Conservation (phyloP, 352 stramenopile genomes). For the Blastocystis sp. region DNA sequence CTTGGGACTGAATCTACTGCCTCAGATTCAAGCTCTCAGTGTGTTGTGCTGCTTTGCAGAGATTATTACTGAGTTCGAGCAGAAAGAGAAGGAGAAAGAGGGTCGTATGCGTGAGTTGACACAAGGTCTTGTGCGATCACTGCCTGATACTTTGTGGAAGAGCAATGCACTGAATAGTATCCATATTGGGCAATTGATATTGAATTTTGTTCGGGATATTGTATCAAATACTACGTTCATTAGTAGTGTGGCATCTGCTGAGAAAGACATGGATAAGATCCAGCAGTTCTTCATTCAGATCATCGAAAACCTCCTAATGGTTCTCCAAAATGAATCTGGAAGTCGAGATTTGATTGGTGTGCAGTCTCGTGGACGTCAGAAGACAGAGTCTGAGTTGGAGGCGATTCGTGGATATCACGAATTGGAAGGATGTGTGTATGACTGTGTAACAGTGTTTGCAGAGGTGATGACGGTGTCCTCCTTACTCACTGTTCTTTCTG, state of each 20-base stretch:
- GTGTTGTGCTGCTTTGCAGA: constrained; percentile 28
- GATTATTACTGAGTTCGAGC: neutral
- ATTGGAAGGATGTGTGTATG: constrained; percentile 9
- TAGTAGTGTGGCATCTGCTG: neutral
- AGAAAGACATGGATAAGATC: neutral
- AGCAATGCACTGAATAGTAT: neutral
- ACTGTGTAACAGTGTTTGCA: constrained; percentile 25
- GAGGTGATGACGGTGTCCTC: constrained; percentile 27
- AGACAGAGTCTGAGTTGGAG: neutral
- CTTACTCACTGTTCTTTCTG: constrained; percentile 4
- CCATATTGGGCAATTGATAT: neutral
- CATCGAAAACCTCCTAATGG: constrained; percentile 34
- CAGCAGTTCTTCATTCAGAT: constrained; percentile 58
- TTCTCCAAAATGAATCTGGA: neutral
- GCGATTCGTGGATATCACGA: neutral
- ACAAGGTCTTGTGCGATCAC: neutral
- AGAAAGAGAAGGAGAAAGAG: neutral
- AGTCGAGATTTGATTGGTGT: neutral
- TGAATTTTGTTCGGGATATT: constrained; percentile 18
- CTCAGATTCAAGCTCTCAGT: constrained; percentile 38
- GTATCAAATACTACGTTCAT: neutral
- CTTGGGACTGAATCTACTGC: neutral
- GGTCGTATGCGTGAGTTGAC: neutral
- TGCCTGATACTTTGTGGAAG: neutral
- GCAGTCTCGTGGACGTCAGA: neutral